Conservation (phyloP, 345 rosid species). For the Aquilaria yunnanensis region DNA sequence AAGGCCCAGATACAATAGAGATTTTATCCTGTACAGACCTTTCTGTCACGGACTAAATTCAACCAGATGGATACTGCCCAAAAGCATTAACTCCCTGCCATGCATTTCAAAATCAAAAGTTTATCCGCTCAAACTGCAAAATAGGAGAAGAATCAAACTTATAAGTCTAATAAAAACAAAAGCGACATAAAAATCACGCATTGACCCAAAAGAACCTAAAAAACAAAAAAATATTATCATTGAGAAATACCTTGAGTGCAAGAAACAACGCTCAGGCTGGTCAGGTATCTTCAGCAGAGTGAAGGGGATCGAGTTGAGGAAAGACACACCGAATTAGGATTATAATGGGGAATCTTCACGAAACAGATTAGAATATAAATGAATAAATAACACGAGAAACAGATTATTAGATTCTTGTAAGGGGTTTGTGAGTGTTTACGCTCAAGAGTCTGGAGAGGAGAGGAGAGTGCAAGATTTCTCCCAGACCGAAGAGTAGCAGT, state of each 20-base stretch:
- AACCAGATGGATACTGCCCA: slow-evolving; percentile 26
- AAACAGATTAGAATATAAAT: slow-evolving; percentile 4
- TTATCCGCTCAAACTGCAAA: no score
- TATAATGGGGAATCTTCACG: not conserved
- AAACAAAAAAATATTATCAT: no score
- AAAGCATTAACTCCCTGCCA: slow-evolving; percentile 19
- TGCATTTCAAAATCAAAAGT: slow-evolving; percentile 18
- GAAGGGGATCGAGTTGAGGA: no score
- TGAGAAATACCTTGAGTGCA: not conserved
- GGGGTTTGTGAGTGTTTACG: slow-evolving; percentile 1
- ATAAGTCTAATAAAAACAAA: slow-evolving; percentile 20
- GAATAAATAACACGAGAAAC: slow-evolving; percentile 13
- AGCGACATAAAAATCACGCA: no score
- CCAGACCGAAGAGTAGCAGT: not conserved
- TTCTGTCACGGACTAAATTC: slow-evolving; percentile 5
- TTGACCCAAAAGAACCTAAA: no score
- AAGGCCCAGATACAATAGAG: no score
- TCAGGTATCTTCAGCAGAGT: no score
- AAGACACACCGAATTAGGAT: no score
- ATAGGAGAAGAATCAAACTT: slow-evolving; percentile 16
- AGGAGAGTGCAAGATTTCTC: not conserved
- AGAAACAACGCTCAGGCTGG: not conserved
- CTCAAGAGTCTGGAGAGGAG: not conserved
- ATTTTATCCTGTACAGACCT: no score
- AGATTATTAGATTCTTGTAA: slow-evolving; percentile 16